phyloP scores from a whole-genome alignment of 768 basidiomycete genomes.

The Dendrothele bispora region DNA sequence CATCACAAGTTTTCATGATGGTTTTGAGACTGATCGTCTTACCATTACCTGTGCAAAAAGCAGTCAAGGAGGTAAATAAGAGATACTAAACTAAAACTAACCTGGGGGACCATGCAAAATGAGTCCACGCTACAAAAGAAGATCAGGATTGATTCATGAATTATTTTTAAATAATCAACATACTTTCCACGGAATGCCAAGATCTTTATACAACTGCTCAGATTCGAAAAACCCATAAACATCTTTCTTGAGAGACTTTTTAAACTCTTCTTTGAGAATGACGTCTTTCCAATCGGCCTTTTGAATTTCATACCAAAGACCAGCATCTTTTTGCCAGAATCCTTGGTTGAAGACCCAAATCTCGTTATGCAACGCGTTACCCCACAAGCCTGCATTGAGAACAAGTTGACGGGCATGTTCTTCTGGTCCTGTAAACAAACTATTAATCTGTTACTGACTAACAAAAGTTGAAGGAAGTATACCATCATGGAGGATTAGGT shows the following conservation, averaged over 20 bases:
- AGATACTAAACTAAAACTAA: conserved; percentile 14
- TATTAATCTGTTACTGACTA: not conserved
- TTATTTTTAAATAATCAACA: not conserved
- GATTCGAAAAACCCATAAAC: conserved; percentile 80
- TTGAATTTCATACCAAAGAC: conserved; percentile 62
- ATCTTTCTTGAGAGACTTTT: conserved; percentile 68
- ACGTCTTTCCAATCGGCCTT: conserved; percentile 75
- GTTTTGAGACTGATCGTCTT: conserved; percentile 83
- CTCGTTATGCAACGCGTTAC: conserved; percentile 59
- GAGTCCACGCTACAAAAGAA: conserved; percentile 60
- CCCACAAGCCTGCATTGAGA: conserved; percentile 50
- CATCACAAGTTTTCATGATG: conserved; percentile 73
- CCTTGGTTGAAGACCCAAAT: conserved; percentile 79
- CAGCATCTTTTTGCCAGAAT: conserved; percentile 62
- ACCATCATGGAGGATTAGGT: conserved; percentile 65
- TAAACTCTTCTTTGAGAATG: conserved; percentile 69
- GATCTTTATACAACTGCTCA: conserved; percentile 67
- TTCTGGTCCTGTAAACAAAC: conserved; percentile 36
- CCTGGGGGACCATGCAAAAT: conserved; percentile 86
- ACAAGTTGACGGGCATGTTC: conserved; percentile 52
- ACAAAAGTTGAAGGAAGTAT: not conserved
- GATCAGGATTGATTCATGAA: not conserved
- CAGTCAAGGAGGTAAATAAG: not conserved
- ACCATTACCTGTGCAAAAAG: conserved; percentile 59
- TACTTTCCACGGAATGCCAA: conserved; percentile 85